A percentile compares a stretch with the other conserved stretches of the same genome.
Evolutionary conservation across 1,284 basidiomycete genomes (phyloP).

Genomic region (Wolfiporia cocos): DNA sequence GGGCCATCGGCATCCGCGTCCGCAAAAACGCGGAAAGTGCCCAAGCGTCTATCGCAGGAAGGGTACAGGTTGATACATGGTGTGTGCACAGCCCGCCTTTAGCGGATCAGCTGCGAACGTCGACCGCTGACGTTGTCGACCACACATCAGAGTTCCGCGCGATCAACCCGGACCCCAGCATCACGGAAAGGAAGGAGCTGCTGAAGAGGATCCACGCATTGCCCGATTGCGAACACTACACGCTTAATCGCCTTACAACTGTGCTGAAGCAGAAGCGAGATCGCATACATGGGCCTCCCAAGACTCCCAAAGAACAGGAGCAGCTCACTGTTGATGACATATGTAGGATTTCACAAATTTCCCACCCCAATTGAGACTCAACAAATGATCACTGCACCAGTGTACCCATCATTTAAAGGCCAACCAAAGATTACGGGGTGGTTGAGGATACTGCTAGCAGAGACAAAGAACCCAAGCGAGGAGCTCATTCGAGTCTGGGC

Average conservation of each 20-base stretch:
- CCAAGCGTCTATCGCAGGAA: background rate
- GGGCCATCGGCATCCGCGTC: too few species aligned
- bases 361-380: background rate
- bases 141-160: background rate
- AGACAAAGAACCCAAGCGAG: background rate
- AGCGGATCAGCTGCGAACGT: background rate
- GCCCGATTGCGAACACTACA: constrained; percentile 6
- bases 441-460: constrained; percentile 1
- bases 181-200: background rate
- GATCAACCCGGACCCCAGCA: background rate
- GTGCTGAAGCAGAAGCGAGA: background rate
- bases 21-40: too few species aligned
- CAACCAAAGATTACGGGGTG: background rate
- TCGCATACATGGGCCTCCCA: background rate
- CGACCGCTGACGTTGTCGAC: background rate
- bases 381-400: background rate
- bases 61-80: background rate
- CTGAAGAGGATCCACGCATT: background rate
- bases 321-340: background rate
- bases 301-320: background rate
- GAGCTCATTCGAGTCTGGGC: constrained; percentile 4
- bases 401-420: constrained; percentile 5
- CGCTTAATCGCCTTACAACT: background rate
- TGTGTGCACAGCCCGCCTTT: background rate
- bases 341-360: background rate